Percentiles rank a stretch among this genome's conserved stretches.
Evolutionary conservation across 345 rosid genomes (phyloP).

Genomic region (Litchi chinensis): DNA sequence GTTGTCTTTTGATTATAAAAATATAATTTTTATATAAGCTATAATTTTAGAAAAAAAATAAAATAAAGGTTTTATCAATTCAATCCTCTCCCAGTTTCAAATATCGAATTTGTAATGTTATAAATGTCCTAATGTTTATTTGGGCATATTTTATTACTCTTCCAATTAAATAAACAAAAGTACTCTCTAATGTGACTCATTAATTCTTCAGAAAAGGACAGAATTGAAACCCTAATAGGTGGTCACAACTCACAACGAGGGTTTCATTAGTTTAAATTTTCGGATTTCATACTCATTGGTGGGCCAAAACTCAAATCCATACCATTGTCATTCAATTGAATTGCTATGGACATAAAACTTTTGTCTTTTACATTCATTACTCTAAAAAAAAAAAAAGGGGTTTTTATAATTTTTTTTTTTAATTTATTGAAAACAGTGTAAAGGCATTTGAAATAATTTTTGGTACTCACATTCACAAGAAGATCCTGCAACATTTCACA

Average conservation of each 20-base stretch:
- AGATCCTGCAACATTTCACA: conserved; percentile 6
- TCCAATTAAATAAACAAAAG: background rate
- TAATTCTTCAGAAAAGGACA: conserved; percentile 2
- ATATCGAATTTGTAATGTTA: too few species aligned
- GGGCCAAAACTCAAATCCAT: background rate
- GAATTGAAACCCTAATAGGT: background rate
- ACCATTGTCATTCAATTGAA: background rate
- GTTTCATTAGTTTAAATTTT: background rate
- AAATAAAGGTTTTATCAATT: too few species aligned
- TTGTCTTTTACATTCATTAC: background rate
- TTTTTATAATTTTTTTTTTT: background rate
- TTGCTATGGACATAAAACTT: background rate
- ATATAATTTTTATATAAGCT: too few species aligned
- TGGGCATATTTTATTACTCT: background rate
- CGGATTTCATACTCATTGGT: background rate
- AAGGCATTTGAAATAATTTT: background rate
- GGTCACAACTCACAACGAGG: background rate
- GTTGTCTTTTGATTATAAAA: too few species aligned
- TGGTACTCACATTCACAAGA: conserved; percentile 17
- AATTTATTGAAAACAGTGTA: conserved; percentile 13
- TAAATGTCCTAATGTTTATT: too few species aligned
- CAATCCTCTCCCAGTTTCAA: too few species aligned
- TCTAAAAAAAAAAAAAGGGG: background rate
- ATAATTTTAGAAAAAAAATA: too few species aligned
- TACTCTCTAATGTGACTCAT: background rate